These are phyloP conservation scores for Lizanozyma gosingica DNA, from an alignment of 1,139 yeast species.

Conservation along the genomic window DNA sequence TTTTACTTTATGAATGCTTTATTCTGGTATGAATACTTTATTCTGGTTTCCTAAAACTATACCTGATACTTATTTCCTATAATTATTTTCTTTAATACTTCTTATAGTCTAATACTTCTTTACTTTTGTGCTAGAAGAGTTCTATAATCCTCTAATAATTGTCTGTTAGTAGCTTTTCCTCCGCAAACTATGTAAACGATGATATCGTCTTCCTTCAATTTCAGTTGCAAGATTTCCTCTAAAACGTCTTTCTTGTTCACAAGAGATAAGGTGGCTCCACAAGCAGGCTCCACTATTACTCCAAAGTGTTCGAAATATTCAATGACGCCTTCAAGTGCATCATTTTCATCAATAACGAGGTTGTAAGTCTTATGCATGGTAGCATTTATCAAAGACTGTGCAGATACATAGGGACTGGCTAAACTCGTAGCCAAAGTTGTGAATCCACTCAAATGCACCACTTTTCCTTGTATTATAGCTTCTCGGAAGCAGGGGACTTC, in stretches of 20 bases:
- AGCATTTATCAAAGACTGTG: slow-evolving; percentile 32
- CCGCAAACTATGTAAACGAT: slow-evolving; percentile 59
- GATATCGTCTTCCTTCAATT: slow-evolving; percentile 36
- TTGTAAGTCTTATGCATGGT: slow-evolving; percentile 29
- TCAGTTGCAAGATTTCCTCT: slow-evolving; percentile 20
- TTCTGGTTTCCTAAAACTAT: too few relatives aligned
- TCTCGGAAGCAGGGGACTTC: slow-evolving; percentile 51
- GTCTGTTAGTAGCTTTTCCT: slow-evolving; percentile 36
- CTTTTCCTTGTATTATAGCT: slow-evolving; percentile 38
- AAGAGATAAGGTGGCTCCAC: slow-evolving; percentile 60
- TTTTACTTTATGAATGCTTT: too few relatives aligned
- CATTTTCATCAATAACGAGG: slow-evolving; percentile 43
- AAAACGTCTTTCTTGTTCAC: slow-evolving; percentile 31
- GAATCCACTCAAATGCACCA: slow-evolving; percentile 36
- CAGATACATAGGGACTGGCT: slow-evolving; percentile 50
- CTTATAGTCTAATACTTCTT: too few relatives aligned
- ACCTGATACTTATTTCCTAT: not conserved
- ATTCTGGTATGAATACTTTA: too few relatives aligned
- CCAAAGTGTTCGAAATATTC: slow-evolving; percentile 40
- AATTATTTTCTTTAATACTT: not conserved
- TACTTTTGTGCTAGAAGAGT: too few relatives aligned
- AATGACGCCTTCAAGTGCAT: slow-evolving; percentile 44
- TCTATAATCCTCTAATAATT: not conserved
- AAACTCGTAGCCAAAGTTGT: slow-evolving; percentile 52
- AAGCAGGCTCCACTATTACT: slow-evolving; percentile 61